phyloP scores from a whole-genome alignment of 164 flowering plant species.

The Magnolia changhungtana region DNA sequence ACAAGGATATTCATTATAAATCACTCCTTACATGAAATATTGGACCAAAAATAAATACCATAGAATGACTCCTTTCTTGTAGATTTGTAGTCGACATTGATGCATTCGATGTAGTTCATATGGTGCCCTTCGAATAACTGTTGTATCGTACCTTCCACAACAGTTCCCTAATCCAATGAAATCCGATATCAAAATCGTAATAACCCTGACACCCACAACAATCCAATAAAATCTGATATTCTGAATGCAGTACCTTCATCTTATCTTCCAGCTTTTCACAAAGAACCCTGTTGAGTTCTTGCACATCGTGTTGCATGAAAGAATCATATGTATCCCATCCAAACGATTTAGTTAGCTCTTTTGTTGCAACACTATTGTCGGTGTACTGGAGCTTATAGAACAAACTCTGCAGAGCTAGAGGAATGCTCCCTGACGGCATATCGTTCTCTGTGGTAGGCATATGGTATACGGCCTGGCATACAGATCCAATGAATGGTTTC shows the following conservation, averaged over 20 bases:
- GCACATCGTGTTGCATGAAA: constrained; percentile 97
- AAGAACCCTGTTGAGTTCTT: constrained; percentile 87
- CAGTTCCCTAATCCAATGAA: constrained; percentile 62
- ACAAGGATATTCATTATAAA: neutral
- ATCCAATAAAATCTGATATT: neutral
- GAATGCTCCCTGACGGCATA: constrained; percentile 87
- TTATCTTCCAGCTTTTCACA: constrained; percentile 93
- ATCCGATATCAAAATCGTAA: constrained; percentile 6
- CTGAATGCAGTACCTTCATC: constrained; percentile 62
- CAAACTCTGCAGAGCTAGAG: constrained; percentile 86
- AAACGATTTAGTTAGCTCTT: constrained; percentile 91
- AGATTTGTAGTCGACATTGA: constrained; percentile 91
- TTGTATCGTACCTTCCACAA: constrained; percentile 93
- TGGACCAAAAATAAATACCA: constrained; percentile 41
- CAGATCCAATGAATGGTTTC: neutral
- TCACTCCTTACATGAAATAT: neutral
- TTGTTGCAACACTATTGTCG: constrained; percentile 86
- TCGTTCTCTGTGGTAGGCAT: constrained; percentile 98
- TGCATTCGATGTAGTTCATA: constrained; percentile 94
- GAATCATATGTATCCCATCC: constrained; percentile 98
- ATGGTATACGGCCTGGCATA: constrained; percentile 86
- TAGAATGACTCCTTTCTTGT: constrained; percentile 95
- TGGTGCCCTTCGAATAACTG: constrained; percentile 94
- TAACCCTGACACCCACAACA: neutral
- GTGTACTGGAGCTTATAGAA: constrained; percentile 92